Evolutionary conservation across 2,329 filamentous ascomycete genomes (phyloP).

Genomic region (Talaromyces sp.): DNA sequence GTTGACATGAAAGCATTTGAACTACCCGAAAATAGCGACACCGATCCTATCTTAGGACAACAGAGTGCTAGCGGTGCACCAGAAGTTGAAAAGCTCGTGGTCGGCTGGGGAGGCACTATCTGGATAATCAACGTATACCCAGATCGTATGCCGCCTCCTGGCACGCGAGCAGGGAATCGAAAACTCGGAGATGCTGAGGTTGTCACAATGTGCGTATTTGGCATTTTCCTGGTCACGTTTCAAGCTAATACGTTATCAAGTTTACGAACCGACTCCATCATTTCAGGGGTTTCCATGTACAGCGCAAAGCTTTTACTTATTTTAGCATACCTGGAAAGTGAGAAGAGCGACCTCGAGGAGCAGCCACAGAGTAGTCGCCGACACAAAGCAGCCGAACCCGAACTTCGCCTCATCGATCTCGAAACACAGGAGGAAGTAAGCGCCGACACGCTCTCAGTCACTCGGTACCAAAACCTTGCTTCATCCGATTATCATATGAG

Average conservation of each 20-base stretch:
- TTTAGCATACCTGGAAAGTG: conserved; percentile 80
- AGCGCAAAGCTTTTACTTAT: conserved; percentile 86
- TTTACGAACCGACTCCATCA: conserved; percentile 93
- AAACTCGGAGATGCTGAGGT: conserved; percentile 81
- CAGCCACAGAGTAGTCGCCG: conserved; percentile 64
- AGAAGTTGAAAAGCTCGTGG: conserved; percentile 69
- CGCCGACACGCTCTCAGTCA: conserved; percentile 80
- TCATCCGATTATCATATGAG: conserved; percentile 90
- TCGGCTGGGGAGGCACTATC: conserved; percentile 93
- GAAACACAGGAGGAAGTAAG: conserved; percentile 78
- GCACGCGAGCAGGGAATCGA: conserved; percentile 46
- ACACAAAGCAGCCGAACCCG: conserved; percentile 77
- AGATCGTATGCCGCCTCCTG: conserved; percentile 48
- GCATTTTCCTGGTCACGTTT: not conserved
- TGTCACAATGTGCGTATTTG: conserved; percentile 74
- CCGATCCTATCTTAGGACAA: conserved; percentile 24
- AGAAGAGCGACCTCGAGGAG: conserved; percentile 63
- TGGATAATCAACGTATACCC: conserved; percentile 93
- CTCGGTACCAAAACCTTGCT: conserved; percentile 78
- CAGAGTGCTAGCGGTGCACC: conserved; percentile 46
- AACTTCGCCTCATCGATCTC: conserved; percentile 86
- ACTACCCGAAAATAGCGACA: conserved; percentile 56
- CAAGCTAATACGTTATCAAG: conserved; percentile 46
- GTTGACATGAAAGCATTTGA: conserved; percentile 81
- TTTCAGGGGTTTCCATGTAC: conserved; percentile 96